Conservation (phyloP, 805 yeast genomes). For the Grigorovia humatica region DNA sequence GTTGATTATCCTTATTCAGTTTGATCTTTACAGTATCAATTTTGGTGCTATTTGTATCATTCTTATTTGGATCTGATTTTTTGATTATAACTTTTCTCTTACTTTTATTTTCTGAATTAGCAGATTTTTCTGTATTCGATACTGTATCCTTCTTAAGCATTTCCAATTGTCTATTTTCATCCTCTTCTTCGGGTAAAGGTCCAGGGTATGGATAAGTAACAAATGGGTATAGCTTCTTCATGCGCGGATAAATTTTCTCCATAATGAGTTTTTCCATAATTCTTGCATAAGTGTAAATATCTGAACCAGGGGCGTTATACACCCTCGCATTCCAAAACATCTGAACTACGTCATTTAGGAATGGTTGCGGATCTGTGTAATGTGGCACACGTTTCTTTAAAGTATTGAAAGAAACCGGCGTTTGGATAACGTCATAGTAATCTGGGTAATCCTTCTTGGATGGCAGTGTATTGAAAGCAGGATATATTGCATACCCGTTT, state of each 20-base stretch:
- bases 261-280: slow-evolving; percentile 33
- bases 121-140: not conserved
- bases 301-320: slow-evolving; percentile 62
- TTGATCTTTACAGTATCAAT: not conserved
- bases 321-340: slow-evolving; percentile 84
- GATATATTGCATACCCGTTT: slow-evolving; percentile 19
- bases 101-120: not conserved
- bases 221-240: slow-evolving; percentile 26
- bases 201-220: slow-evolving; percentile 47
- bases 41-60: not conserved
- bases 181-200: slow-evolving; percentile 45
- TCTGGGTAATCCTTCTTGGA: slow-evolving; percentile 56
- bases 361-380: slow-evolving; percentile 57
- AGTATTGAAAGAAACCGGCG: slow-evolving; percentile 71
- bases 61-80: not conserved
- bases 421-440: slow-evolving; percentile 66
- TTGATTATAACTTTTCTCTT: not conserved
- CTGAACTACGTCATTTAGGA: slow-evolving; percentile 69
- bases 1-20: not conserved
- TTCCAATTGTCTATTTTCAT: slow-evolving; percentile 6
- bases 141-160: slow-evolving; percentile 3
- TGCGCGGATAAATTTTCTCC: slow-evolving; percentile 28
- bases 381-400: slow-evolving; percentile 50
- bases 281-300: slow-evolving; percentile 58
- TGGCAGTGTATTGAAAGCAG: slow-evolving; percentile 40